Percentiles rank a stretch among this genome's conserved stretches.
phyloP scores from a whole-genome alignment of 768 basidiomycete species.

The Pisolithus sp. region DNA sequence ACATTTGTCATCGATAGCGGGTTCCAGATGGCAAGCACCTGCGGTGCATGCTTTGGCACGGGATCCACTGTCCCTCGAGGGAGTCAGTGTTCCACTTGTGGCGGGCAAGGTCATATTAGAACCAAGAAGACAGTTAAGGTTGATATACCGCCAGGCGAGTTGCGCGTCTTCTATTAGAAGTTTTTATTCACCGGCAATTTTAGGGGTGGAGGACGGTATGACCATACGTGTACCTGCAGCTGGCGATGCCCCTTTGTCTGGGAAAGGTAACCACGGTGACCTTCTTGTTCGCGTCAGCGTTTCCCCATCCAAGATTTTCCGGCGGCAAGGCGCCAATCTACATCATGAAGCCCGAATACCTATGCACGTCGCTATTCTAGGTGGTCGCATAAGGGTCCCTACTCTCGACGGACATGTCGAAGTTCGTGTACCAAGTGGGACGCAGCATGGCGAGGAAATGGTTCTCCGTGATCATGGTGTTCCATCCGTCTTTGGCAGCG shows the following conservation, averaged over 20 bases:
- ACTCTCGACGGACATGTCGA: constrained; percentile 96
- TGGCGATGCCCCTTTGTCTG: constrained; percentile 80
- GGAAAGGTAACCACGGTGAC: constrained; percentile 77
- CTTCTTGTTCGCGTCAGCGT: constrained; percentile 84
- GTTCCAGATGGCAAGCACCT: constrained; percentile 96
- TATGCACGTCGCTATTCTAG: constrained; percentile 86
- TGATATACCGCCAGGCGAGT: constrained; percentile 78
- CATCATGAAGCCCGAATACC: constrained; percentile 89
- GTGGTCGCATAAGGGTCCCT: constrained; percentile 86
- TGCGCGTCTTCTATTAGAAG: background rate
- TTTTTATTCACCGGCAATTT: constrained; percentile 2
- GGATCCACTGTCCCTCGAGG: constrained; percentile 76
- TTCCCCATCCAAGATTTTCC: constrained; percentile 74
- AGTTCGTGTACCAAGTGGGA: constrained; percentile 85
- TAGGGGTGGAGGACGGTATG: constrained; percentile 96
- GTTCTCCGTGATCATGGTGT: constrained; percentile 87
- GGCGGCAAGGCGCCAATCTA: constrained; percentile 85
- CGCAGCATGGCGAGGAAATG: constrained; percentile 97
- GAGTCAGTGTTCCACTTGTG: constrained; percentile 73
- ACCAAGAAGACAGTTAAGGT: constrained; percentile 71
- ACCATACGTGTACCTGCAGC: constrained; percentile 70
- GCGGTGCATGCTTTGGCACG: constrained; percentile 71
- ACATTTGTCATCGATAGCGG: constrained; percentile 89
- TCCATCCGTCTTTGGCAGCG: constrained; percentile 47
- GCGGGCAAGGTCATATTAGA: constrained; percentile 84